These are phyloP conservation scores for Phialemoniopsis sp. DNA, from an alignment of 2,329 filamentous ascomycete genomes.

Conservation along the genomic window DNA sequence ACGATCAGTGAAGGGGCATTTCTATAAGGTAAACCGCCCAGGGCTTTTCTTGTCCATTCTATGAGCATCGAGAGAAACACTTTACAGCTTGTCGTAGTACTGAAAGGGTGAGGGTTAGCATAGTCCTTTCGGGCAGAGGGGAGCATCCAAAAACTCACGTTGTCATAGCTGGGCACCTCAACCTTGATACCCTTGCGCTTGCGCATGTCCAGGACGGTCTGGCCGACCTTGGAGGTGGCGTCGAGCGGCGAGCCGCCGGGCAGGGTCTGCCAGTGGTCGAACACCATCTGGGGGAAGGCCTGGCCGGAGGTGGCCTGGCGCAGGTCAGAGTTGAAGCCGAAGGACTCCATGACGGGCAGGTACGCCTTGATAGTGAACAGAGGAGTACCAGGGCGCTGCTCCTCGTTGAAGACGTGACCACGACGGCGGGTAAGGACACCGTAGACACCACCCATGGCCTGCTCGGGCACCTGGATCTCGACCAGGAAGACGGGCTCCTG, in stretches of 20 bases:
- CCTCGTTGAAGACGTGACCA: conserved; percentile 98
- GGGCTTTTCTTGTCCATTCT: conserved; percentile 21
- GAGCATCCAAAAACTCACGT: conserved; percentile 69
- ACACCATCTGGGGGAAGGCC: conserved; percentile 98
- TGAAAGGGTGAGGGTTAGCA: conserved; percentile 43
- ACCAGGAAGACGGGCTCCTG: conserved; percentile 98
- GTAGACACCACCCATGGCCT: conserved; percentile 99
- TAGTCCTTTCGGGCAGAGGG: not conserved
- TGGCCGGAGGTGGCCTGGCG: conserved; percentile 90
- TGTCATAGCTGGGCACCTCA: conserved; percentile 86
- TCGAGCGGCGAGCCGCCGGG: conserved; percentile 93
- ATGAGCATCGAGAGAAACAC: conserved; percentile 36
- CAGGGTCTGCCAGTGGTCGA: conserved; percentile 97
- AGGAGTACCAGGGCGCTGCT: conserved; percentile 97
- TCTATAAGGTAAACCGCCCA: no score
- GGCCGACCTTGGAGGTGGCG: conserved; percentile 73
- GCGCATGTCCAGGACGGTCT: conserved; percentile 82
- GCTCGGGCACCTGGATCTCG: conserved; percentile 98
- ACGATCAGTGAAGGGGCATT: no score
- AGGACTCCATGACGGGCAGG: conserved; percentile 35
- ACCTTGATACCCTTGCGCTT: conserved; percentile 99
- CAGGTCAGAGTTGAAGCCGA: conserved; percentile 95
- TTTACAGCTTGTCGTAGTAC: conserved; percentile 99
- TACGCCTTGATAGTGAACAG: conserved; percentile 82
- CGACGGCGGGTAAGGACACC: conserved; percentile 95